Evolutionary conservation across 2,329 filamentous ascomycete genomes (phyloP).

Genomic region (Byssochlamys sp.): DNA sequence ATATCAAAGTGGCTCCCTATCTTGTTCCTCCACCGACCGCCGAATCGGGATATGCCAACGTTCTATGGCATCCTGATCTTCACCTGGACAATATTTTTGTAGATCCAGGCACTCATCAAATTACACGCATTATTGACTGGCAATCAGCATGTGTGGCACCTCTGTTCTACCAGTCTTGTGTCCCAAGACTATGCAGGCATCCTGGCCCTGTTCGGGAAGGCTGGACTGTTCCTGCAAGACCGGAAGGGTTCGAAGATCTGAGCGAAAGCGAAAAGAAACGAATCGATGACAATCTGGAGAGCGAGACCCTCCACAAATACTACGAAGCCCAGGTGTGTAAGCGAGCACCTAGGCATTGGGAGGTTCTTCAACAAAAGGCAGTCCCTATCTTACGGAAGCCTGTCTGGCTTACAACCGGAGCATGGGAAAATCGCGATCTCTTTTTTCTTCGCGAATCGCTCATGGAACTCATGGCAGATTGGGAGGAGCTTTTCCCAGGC

Average conservation of each 20-base stretch:
- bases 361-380: constrained; percentile 12
- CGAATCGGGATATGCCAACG: no score
- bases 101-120: constrained; percentile 11
- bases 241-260: constrained; percentile 18
- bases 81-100: constrained; percentile 26
- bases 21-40: background rate
- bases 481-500: constrained; percentile 11
- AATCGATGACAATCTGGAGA: constrained; percentile 22
- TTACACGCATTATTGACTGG: constrained; percentile 18
- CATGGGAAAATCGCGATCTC: constrained; percentile 23
- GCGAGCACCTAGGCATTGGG: constrained; percentile 20
- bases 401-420: constrained; percentile 20
- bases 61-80: constrained; percentile 28
- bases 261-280: constrained; percentile 15
- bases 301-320: constrained; percentile 25
- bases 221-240: constrained; percentile 20
- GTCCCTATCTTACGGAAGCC: constrained; percentile 19
- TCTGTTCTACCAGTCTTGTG: constrained; percentile 23
- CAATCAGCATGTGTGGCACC: constrained; percentile 22
- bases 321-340: constrained; percentile 24
- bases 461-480: constrained; percentile 14
- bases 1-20: background rate
- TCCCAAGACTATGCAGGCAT: constrained; percentile 23
- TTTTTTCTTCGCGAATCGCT: constrained; percentile 25
- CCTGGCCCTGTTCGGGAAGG: constrained; percentile 18